phyloP scores from a whole-genome alignment of 2,329 filamentous ascomycete species.

The Teratosphaeria zuluensis region DNA sequence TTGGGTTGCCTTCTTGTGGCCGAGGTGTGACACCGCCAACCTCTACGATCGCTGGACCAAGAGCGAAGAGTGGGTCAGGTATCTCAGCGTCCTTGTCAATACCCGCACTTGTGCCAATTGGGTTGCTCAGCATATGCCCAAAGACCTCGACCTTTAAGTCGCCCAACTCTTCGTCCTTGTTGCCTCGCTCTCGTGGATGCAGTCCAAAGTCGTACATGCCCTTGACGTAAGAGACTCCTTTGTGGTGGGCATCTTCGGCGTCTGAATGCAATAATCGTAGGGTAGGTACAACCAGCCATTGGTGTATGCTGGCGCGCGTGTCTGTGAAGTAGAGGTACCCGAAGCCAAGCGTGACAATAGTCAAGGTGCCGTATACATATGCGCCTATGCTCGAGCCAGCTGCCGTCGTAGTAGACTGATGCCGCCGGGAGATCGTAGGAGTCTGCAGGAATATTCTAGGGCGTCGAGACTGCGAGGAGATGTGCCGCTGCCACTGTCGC shows the following conservation, averaged over 20 bases:
- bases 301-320: slow-evolving; percentile 44
- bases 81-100: slow-evolving; percentile 92
- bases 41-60: slow-evolving; percentile 81
- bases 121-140: slow-evolving; percentile 67
- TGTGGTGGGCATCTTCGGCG: slow-evolving; percentile 86
- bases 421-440: neutral
- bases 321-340: slow-evolving; percentile 45
- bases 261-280: slow-evolving; percentile 60
- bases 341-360: slow-evolving; percentile 34
- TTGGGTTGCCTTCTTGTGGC: slow-evolving; percentile 81
- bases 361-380: slow-evolving; percentile 7
- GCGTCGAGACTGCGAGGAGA: neutral
- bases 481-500: slow-evolving; percentile 1
- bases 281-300: slow-evolving; percentile 47
- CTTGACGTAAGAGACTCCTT: slow-evolving; percentile 62
- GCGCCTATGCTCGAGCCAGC: neutral
- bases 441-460: neutral
- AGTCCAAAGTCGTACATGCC: slow-evolving; percentile 63
- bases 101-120: slow-evolving; percentile 88
- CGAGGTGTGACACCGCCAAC: slow-evolving; percentile 81
- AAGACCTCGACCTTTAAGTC: slow-evolving; percentile 59
- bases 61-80: slow-evolving; percentile 69
- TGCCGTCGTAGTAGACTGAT: neutral
- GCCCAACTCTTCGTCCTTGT: slow-evolving; percentile 40
- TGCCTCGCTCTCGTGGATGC: slow-evolving; percentile 72